These are phyloP conservation scores for Pouteria campechiana DNA, from an alignment of 179 eudicot species.

Conservation along the genomic window DNA sequence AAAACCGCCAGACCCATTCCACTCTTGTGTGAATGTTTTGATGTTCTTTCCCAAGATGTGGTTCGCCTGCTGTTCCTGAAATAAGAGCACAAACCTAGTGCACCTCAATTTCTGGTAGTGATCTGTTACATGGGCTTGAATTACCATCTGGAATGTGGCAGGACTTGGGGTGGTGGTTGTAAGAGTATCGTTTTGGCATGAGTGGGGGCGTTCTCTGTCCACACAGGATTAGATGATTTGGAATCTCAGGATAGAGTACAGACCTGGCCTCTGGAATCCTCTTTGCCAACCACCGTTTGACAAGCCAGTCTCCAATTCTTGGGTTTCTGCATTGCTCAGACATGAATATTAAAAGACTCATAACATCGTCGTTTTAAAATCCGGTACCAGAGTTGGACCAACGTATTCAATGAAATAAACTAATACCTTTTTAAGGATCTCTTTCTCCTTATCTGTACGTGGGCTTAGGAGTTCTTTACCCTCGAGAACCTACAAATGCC, in stretches of 20 bases:
- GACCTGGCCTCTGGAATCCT: conserved; percentile 76
- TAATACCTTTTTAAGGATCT: conserved; percentile 57
- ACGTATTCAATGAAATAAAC: not conserved
- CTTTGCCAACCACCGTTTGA: conserved; percentile 57
- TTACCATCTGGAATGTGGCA: not conserved
- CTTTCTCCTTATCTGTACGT: conserved; percentile 76
- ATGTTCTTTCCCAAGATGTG: not conserved
- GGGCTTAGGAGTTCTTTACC: conserved; percentile 66
- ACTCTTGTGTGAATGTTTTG: not conserved
- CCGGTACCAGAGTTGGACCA: not conserved
- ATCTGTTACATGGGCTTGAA: not conserved
- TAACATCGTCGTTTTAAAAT: not conserved
- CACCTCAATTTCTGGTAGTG: too few relatives aligned
- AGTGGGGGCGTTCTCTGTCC: too few relatives aligned
- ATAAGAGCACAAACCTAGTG: too few relatives aligned
- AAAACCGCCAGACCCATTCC: too few relatives aligned
- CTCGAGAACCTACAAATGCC: conserved; percentile 45
- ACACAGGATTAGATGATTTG: too few relatives aligned
- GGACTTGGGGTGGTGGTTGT: not conserved
- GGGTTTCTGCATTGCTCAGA: conserved; percentile 44
- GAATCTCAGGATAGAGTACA: too few relatives aligned
- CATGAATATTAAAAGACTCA: not conserved
- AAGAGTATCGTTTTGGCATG: not conserved
- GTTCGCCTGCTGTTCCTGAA: too few relatives aligned
- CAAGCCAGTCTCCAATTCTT: conserved; percentile 90